Percentiles rank a stretch among this genome's conserved stretches.
Evolutionary conservation across 345 rosid species (phyloP).

Genomic region (Arabidopsis arenosa): DNA sequence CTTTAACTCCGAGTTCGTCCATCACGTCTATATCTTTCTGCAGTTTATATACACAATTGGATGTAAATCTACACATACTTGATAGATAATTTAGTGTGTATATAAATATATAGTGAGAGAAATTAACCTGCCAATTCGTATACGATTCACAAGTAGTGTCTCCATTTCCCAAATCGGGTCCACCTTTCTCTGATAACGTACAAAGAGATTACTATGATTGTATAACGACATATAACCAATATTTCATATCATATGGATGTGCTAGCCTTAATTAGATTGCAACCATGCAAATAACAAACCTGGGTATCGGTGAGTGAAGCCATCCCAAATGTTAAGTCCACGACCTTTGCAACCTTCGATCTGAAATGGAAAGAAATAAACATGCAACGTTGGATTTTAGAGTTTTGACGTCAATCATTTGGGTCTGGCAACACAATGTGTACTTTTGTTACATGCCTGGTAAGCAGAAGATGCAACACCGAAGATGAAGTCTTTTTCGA

Average conservation of each 20-base stretch:
- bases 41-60: neutral
- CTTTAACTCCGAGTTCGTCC: conserved; percentile 10
- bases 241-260: neutral
- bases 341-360: conserved; percentile 52
- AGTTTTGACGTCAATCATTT: neutral
- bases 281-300: conserved; percentile 31
- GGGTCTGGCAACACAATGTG: neutral
- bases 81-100: neutral
- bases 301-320: conserved; percentile 52
- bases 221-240: neutral
- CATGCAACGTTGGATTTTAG: neutral
- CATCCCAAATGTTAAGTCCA: conserved; percentile 55
- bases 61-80: neutral
- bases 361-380: conserved; percentile 34
- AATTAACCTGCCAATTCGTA: conserved; percentile 26
- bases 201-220: conserved; percentile 4
- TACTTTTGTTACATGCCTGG: conserved; percentile 35
- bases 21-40: conserved; percentile 37
- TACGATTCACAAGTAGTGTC: conserved; percentile 37
- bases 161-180: conserved; percentile 54
- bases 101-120: neutral
- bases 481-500: conserved; percentile 24
- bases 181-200: conserved; percentile 47
- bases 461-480: conserved; percentile 44
- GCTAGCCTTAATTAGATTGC: no score